Conservation (phyloP, 2,329 filamentous ascomycete genomes). For the Aspergillaceae sp. region DNA sequence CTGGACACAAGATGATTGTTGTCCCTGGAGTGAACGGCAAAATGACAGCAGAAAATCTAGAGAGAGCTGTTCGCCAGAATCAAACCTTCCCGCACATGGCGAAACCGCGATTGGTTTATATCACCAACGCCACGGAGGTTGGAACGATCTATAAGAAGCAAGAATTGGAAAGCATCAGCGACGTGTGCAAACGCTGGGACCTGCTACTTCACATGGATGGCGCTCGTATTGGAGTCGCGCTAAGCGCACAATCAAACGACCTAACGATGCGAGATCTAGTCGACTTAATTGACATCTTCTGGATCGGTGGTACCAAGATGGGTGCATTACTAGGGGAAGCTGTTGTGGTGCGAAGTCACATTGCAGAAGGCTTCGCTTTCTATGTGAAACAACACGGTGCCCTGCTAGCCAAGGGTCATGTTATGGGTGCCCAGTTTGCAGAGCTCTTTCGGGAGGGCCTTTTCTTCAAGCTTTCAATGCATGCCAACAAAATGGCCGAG, state of each 20-base stretch:
- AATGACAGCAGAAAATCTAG: slow-evolving; percentile 37
- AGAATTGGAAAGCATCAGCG: slow-evolving; percentile 37
- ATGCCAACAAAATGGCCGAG: slow-evolving; percentile 40
- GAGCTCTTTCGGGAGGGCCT: slow-evolving; percentile 41
- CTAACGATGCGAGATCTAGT: slow-evolving; percentile 39
- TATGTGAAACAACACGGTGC: slow-evolving; percentile 47
- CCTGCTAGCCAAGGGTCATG: slow-evolving; percentile 42
- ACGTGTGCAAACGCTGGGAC: slow-evolving; percentile 33
- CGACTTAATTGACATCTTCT: slow-evolving; percentile 45
- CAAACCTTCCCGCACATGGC: slow-evolving; percentile 47
- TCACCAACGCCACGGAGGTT: slow-evolving; percentile 46
- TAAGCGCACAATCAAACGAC: slow-evolving; percentile 38
- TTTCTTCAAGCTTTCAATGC: slow-evolving; percentile 40
- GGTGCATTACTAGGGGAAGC: slow-evolving; percentile 45
- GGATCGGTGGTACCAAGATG: slow-evolving; percentile 48
- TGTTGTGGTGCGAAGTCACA: slow-evolving; percentile 39
- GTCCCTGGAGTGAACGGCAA: slow-evolving; percentile 41
- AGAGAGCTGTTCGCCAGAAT: slow-evolving; percentile 39
- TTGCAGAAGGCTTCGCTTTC: slow-evolving; percentile 43
- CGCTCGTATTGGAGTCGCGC: slow-evolving; percentile 38
- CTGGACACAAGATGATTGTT: slow-evolving; percentile 46
- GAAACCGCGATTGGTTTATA: slow-evolving; percentile 44
- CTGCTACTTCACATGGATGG: slow-evolving; percentile 44
- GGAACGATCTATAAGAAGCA: slow-evolving; percentile 41
- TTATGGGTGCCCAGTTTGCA: slow-evolving; percentile 44